Base-by-base conservation (phyloP, 1,284 basidiomycete species). In the Abortiporus biennis region DNA sequence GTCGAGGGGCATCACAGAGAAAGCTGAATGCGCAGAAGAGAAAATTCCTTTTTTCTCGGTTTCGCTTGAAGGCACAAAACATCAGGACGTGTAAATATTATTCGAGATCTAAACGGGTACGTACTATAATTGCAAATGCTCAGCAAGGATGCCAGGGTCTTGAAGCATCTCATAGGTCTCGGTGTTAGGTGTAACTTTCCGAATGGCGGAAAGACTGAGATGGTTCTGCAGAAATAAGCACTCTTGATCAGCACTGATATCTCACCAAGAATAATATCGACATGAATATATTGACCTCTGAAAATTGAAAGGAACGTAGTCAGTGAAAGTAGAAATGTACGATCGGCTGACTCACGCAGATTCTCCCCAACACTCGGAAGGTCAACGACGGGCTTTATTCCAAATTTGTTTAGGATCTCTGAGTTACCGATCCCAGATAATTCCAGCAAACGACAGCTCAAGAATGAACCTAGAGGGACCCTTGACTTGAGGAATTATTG, bases 401-500 rank as follows among this genome's bases (percentile, higher is more conserved):
- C 54, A 11, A 43, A 22, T 8, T 19, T 17, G 17, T 41, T 22
- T 11, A 55, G 46, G 3, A 42, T 17, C 12, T 31, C 38, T 21
- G 29, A 38, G 32, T 52, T 34, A 17, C 52, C 52, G 20, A 55
- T 47, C 13, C 52, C 54, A 19, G 49, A 51, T 8, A 52, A 39
- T 36, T 53, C 40, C 6, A 55, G 43, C 6, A 54, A 17, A 23
- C 54, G 50, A 11, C 49, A 51, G 4, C 42, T 48, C 29, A 38
- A 45, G 37, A 43, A 37, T 13, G 41, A 4, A 21, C 39, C 39
- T 41, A n/a, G 15, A 9, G 12, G 16, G 33, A 9, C 33, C 8
- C 8, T 9, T 9, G 27, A 9, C n/a, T 9, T 8, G 8, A 16
- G 8, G 8, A 15, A 9, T 9, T 16, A 35, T 12, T 35, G 33